Evolutionary conservation across 306 rosid species (phyloP).

Genomic region (Pterocarpus macrocarpus): DNA sequence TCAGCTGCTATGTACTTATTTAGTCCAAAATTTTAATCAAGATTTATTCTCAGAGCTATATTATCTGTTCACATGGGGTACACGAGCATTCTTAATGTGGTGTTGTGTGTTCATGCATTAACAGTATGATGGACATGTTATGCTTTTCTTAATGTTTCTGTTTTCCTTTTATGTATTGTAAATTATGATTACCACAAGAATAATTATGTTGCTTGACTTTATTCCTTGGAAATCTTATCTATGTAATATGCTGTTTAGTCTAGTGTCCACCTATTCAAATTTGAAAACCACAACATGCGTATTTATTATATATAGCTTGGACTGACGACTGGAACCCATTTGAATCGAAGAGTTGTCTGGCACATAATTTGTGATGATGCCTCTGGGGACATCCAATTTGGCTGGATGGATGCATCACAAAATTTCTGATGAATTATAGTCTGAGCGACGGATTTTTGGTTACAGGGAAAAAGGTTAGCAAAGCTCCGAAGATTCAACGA

Average conservation of each 20-base stretch:
- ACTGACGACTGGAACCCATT: not conserved
- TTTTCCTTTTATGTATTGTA: not conserved
- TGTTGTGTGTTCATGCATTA: not conserved
- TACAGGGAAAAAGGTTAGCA: conserved; percentile 55
- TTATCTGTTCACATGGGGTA: not conserved
- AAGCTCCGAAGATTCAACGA: conserved; percentile 51
- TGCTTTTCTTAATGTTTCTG: not conserved
- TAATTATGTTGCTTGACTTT: too few relatives aligned
- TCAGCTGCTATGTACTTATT: not conserved
- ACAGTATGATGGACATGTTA: not conserved
- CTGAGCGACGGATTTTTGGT: not conserved
- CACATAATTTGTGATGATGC: not conserved
- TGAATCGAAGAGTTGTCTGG: not conserved
- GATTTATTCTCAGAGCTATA: not conserved
- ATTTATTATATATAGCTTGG: not conserved
- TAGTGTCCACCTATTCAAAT: not conserved
- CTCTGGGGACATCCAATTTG: not conserved
- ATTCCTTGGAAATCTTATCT: not conserved
- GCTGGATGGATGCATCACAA: not conserved
- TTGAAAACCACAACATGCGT: not conserved
- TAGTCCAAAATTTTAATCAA: not conserved
- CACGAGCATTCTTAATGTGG: not conserved
- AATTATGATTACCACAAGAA: not conserved
- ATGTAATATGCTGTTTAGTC: not conserved
- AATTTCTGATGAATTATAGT: not conserved